phyloP scores from a whole-genome alignment of 208 protist genomes.

The Phytomonas serpens region DNA sequence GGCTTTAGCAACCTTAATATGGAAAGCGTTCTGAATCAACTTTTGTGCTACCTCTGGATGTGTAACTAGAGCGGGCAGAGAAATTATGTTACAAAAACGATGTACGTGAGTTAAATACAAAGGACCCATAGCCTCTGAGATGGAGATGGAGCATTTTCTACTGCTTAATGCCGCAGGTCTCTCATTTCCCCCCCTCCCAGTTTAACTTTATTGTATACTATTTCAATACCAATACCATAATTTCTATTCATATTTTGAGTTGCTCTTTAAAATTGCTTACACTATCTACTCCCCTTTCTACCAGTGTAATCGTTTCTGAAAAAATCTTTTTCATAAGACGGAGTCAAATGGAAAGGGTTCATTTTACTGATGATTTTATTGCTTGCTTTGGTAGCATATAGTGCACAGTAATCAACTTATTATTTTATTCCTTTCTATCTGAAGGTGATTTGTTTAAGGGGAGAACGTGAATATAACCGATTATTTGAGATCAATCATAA shows the following conservation, averaged over 20 bases:
- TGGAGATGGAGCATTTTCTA: neutral
- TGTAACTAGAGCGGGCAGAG: neutral
- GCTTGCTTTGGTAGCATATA: neutral
- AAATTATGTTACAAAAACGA: neutral
- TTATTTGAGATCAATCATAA: neutral
- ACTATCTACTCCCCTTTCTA: neutral
- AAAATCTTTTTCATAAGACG: neutral
- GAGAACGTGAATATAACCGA: neutral
- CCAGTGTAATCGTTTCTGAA: neutral
- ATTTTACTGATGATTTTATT: neutral
- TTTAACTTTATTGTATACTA: neutral
- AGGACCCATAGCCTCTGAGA: neutral
- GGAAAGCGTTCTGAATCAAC: neutral
- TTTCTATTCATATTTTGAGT: neutral
- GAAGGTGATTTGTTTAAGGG: neutral
- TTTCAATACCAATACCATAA: neutral
- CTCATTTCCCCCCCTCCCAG: neutral
- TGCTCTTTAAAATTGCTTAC: neutral
- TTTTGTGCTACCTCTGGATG: neutral
- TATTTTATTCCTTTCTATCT: neutral
- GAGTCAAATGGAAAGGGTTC: neutral
- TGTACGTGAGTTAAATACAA: neutral
- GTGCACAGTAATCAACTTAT: neutral
- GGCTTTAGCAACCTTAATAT: neutral
- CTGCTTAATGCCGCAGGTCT: neutral